Base-by-base conservation (phyloP, 371 early-diverging fungal genomes). In the Rhizopus stolonifer region DNA sequence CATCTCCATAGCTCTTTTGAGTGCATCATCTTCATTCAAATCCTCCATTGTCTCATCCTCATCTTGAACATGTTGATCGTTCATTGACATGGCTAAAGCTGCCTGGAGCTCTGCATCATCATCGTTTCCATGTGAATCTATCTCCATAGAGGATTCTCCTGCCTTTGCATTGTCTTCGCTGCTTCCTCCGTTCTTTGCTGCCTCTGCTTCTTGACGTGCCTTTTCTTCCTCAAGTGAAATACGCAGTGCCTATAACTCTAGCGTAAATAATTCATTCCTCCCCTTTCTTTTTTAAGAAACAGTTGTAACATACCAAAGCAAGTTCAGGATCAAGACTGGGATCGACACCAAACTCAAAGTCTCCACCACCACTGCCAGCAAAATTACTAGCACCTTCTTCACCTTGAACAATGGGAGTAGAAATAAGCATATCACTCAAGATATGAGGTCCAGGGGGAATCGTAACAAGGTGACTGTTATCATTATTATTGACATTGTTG, bases 151-250 rank as follows among this genome's bases (percentile, higher is more conserved):
- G 29, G 73, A 70, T 48, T 64, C 67, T 25, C 78, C 71, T 43
- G 49, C 45, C 26, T 50, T 62, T 54, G 58, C 49, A 19, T 34
- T 62, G 51, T 52, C 43, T 19, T 54, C 32, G 15, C 54, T 64
- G n/a, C 47, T 51, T n/a, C 58, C 60, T 21, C 52, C 72, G 31
- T 70, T 57, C 60, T 79, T 84, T 58, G 81, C 71, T 46, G 77
- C 72, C 26, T 73, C 77, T 25, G 86, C 83, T 53, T 89, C 93
- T 72, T 92, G 96, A 63, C 96, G 86, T 34, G 94, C 94, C 56
- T 87, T 85, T 69, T 96, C 98, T 69, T 98, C 98, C 70, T 95
- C 96, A 72, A 98, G 65, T 25, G 98, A 98, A 70, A 98, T 94
- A 60, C 94, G 88, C 46, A 98, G 71, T 0, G 97, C 96, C 85